Conservation (phyloP, 192 early-diverging fungal species). For the Gigaspora rosea region DNA sequence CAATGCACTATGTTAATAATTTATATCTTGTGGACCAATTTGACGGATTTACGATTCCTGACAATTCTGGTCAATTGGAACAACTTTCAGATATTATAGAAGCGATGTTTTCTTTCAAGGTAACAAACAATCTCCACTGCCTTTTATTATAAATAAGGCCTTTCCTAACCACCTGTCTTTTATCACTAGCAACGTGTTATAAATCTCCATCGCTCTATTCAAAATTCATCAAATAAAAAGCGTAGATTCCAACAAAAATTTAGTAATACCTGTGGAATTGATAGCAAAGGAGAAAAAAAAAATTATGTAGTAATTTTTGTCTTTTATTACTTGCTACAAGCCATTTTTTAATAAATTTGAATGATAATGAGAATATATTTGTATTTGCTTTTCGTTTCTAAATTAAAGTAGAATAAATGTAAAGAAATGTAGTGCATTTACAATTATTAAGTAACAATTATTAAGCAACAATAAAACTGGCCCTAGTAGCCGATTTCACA, state of each 20-base stretch:
- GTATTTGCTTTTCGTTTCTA: too few relatives aligned
- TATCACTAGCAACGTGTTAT: conserved; percentile 10
- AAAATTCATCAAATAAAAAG: conserved; percentile 2
- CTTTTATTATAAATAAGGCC: not conserved
- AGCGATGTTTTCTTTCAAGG: conserved; percentile 1
- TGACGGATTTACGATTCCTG: conserved; percentile 14
- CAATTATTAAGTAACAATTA: too few relatives aligned
- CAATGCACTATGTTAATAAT: conserved; percentile 10
- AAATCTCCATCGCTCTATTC: conserved; percentile 3
- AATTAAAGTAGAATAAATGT: too few relatives aligned
- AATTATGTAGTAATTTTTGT: too few relatives aligned
- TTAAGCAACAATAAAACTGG: too few relatives aligned
- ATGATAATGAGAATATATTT: too few relatives aligned
- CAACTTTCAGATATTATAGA: conserved; percentile 10
- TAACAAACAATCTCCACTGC: not conserved
- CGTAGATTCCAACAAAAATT: not conserved
- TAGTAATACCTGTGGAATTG: not conserved
- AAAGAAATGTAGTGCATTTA: too few relatives aligned
- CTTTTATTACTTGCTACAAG: too few relatives aligned
- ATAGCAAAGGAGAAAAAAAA: too few relatives aligned
- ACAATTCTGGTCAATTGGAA: conserved; percentile 10
- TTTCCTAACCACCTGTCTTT: not conserved
- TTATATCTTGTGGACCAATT: conserved; percentile 11
- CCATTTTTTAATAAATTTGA: too few relatives aligned
- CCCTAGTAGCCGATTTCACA: too few relatives aligned